phyloP scores from a whole-genome alignment of 805 yeast species.

The Hemisphaericaspora nanyangensis region DNA sequence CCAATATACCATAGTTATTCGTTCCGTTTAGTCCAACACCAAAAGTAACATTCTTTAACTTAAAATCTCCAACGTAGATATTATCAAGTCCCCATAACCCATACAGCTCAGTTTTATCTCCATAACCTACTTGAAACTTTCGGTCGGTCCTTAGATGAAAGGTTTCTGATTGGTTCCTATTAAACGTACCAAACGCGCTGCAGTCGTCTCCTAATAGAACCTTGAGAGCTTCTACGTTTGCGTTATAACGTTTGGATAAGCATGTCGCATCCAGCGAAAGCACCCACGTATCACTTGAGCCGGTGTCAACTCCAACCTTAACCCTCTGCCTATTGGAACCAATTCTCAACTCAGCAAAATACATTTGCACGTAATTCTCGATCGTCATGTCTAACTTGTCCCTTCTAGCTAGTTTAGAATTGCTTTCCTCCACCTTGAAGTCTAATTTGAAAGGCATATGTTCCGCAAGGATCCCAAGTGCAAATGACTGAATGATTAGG shows the following conservation, averaged over 20 bases:
- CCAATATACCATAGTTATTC: background rate
- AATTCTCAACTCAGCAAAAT: conserved; percentile 21
- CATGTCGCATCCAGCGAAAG: too few species aligned
- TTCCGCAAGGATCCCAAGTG: too few species aligned
- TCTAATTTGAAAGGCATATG: too few species aligned
- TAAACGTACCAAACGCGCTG: conserved; percentile 36
- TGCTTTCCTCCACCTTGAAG: too few species aligned
- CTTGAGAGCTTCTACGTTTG: too few species aligned
- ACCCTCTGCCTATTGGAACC: conserved; percentile 27
- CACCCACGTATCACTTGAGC: conserved; percentile 42
- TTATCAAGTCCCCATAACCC: background rate
- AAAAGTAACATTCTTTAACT: background rate
- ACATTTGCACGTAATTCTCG: conserved; percentile 23
- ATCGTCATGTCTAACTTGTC: conserved; percentile 10
- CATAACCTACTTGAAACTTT: conserved; percentile 39
- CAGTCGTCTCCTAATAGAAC: conserved; percentile 20
- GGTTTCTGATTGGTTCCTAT: conserved; percentile 25
- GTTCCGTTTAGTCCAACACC: background rate
- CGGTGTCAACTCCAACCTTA: conserved; percentile 36
- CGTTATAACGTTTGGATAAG: too few species aligned
- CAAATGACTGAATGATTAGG: too few species aligned
- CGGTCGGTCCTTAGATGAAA: conserved; percentile 35
- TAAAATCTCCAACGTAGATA: background rate
- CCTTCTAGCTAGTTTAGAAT: too few species aligned
- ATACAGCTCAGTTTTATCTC: conserved; percentile 43